Percentiles rank a stretch among this genome's conserved stretches.
Conservation (phyloP, 495 filamentous ascomycete genomes). For the Alectoria sarmentosa region DNA sequence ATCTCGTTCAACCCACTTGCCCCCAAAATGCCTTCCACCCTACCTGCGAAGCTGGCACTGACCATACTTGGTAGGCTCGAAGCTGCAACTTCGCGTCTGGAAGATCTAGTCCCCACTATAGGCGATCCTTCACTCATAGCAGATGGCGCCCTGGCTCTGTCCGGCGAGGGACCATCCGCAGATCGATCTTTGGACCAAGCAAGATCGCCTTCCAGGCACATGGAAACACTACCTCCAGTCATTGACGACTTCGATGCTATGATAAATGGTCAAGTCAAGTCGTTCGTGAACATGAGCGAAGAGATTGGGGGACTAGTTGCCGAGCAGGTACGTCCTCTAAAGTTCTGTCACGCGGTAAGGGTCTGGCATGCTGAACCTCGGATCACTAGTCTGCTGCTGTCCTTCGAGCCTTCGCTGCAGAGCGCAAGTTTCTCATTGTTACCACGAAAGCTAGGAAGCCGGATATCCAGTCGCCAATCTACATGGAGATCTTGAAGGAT, state of each 20-base stretch:
- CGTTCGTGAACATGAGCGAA: constrained; percentile 70
- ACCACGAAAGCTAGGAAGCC: constrained; percentile 91
- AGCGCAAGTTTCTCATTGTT: constrained; percentile 81
- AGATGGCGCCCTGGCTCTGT: constrained; percentile 29
- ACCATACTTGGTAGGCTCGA: constrained; percentile 67
- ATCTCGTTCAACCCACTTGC: no score
- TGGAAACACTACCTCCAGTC: constrained; percentile 61
- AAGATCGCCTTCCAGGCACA: constrained; percentile 38
- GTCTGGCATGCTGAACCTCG: constrained; percentile 8
- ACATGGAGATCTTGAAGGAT: constrained; percentile 71
- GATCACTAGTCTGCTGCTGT: constrained; percentile 49
- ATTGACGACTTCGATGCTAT: constrained; percentile 82
- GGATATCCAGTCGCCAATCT: constrained; percentile 55
- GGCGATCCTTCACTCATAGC: constrained; percentile 47
- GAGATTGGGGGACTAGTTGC: constrained; percentile 69
- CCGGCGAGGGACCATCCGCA: constrained; percentile 31
- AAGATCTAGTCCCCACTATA: constrained; percentile 83
- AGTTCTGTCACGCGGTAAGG: not conserved
- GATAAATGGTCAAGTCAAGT: constrained; percentile 65
- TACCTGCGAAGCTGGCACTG: constrained; percentile 27
- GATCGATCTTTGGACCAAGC: constrained; percentile 26
- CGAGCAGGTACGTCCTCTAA: constrained; percentile 57
- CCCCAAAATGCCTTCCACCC: not conserved
- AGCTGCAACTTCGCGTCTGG: constrained; percentile 90
- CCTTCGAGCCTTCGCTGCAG: constrained; percentile 63